phyloP scores from a whole-genome alignment of 2,329 filamentous ascomycete genomes.

The Cordyceps pruinosa region DNA sequence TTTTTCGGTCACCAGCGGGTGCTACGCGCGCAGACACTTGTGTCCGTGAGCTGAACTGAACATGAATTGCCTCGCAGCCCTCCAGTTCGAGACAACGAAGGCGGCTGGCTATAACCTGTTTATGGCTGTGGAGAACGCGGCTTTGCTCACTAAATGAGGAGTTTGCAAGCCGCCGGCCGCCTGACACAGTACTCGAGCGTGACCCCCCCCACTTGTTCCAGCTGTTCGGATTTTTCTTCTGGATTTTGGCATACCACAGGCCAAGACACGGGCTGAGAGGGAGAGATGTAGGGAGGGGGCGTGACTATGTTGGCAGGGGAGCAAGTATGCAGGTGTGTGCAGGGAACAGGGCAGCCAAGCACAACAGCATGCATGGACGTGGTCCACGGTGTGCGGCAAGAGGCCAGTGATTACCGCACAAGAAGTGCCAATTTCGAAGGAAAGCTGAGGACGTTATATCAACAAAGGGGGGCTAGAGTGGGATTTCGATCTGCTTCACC shows the following conservation, averaged over 20 bases:
- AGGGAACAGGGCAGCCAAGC: background rate
- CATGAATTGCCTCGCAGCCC: background rate
- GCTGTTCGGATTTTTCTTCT: background rate
- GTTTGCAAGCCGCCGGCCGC: too few relatives aligned
- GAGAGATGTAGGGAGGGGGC: background rate
- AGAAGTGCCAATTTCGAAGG: background rate
- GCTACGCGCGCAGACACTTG: too few relatives aligned
- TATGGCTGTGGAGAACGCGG: too few relatives aligned
- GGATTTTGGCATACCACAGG: background rate
- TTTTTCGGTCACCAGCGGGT: too few relatives aligned
- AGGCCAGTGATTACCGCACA: background rate
- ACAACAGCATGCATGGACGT: background rate
- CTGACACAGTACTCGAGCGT: background rate
- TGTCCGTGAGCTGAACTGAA: too few relatives aligned
- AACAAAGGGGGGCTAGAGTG: too few relatives aligned
- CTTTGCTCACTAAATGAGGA: too few relatives aligned
- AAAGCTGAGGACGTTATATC: too few relatives aligned
- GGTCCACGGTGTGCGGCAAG: background rate
- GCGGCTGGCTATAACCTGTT: background rate
- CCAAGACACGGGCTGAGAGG: background rate
- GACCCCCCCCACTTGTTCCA: constrained; percentile 1
- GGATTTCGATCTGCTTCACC: too few relatives aligned
- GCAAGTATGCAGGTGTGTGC: background rate
- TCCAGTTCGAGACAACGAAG: background rate
- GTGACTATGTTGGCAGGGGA: background rate